Evolutionary conservation across 495 filamentous ascomycete species (phyloP), one percentile per base, ranked within the genome.

Genomic region (Penicillium simplicissimum): DNA sequence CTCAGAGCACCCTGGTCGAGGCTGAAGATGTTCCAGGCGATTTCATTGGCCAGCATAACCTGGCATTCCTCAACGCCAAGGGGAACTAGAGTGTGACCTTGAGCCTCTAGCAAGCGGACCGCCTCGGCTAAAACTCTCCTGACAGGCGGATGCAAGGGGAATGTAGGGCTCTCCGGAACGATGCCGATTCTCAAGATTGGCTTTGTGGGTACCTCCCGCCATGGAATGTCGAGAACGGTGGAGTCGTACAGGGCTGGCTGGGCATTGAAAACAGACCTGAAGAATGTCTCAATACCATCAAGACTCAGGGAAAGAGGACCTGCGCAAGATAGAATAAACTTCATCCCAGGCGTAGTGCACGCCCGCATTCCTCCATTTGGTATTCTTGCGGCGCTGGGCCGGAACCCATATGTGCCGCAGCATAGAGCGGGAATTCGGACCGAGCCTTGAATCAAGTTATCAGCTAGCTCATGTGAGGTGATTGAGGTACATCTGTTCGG

Each of bases 381-480:
- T 7, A 90, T 59, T 19, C 86, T 72, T 28, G 78, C 55, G 31
- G 63, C 60, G n/a, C 65, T 67, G 2, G 77, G 76, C 55, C 66
- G 58, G 55, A 79, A 68, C 2, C 84, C 83, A 66, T 82, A 90
- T 1, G 87, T 64, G 19, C 82, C 85, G 63, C 82, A 82, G 59
- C 84, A 86, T 21, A 80, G 80, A 8, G 88, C 85, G 2, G 87
- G 88, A 21, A 89, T 85, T 8, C 87, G 74, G 36, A 89, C 81
- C 38, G 79, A 83, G 4, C 86, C 64, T 67, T 43, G 34, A 37
- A 23, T 17, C 5, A 55, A n/a, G 21, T 25, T 9, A 54, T 59
- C 57, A 62, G 63, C 81, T 59, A 62, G 63, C 81, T 38, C 25
- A 21, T 1, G 43, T 0, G 19, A 3, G 17, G 47, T 10, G 9